A percentile compares a stretch with the other conserved stretches of the same genome.
phyloP scores from a whole-genome alignment of 2,329 filamentous ascomycete genomes.

The Penicillium sp. region DNA sequence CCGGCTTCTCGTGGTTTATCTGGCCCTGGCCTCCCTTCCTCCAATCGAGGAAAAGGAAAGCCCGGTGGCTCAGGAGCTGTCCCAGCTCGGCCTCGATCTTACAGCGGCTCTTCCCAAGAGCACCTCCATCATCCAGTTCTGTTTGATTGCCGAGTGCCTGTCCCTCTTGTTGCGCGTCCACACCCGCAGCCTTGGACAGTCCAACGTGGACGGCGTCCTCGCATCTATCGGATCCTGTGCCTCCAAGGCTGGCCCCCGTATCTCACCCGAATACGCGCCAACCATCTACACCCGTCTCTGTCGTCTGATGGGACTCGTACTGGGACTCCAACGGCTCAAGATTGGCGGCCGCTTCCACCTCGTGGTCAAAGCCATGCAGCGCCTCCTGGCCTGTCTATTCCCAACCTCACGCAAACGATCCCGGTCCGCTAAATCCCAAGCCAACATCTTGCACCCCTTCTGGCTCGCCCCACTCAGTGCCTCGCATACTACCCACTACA shows the following conservation, averaged over 20 bases:
- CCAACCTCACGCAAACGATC: conserved; percentile 39
- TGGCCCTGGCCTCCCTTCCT: conserved; percentile 32
- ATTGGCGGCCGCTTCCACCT: conserved; percentile 58
- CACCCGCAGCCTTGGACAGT: conserved; percentile 41
- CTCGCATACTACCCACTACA: conserved; percentile 47
- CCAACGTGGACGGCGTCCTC: conserved; percentile 44
- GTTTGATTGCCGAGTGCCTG: conserved; percentile 37
- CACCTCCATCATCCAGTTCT: conserved; percentile 37
- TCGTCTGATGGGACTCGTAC: conserved; percentile 47
- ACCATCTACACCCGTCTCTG: conserved; percentile 53
- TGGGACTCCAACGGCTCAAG: conserved; percentile 55
- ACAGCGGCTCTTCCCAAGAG: conserved; percentile 29
- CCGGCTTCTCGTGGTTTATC: conserved; percentile 34
- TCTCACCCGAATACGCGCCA: conserved; percentile 30
- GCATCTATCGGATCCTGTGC: conserved; percentile 34
- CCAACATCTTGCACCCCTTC: conserved; percentile 27
- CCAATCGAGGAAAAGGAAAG: conserved; percentile 39
- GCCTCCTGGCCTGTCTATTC: conserved; percentile 54
- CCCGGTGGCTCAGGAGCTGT: conserved; percentile 32
- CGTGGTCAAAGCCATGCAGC: conserved; percentile 52
- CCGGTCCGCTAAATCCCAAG: conserved; percentile 23
- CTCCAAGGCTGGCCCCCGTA: conserved; percentile 33
- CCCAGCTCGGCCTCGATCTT: conserved; percentile 33
- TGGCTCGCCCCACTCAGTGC: conserved; percentile 36
- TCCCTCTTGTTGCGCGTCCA: conserved; percentile 39